phyloP scores from a whole-genome alignment of 345 rosid species.

The Melaleuca alternifolia region DNA sequence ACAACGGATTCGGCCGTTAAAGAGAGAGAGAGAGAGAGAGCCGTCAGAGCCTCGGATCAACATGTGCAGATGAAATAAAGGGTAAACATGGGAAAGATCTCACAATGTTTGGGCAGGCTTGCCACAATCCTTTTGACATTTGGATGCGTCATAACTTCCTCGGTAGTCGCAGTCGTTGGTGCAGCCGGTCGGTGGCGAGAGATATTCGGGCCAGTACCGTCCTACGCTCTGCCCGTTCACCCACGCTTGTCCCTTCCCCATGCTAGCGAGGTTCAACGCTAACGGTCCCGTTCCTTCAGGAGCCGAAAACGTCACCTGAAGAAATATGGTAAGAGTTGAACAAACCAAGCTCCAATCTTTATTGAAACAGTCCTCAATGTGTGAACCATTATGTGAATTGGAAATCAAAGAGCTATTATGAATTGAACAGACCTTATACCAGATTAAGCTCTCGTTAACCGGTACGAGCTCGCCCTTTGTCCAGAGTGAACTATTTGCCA shows the following conservation, averaged over 20 bases:
- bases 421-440: constrained; percentile 44
- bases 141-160: constrained; percentile 33
- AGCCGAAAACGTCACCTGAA: constrained; percentile 25
- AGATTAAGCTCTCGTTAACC: constrained; percentile 35
- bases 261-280: constrained; percentile 43
- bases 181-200: constrained; percentile 35
- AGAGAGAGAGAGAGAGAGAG: not conserved
- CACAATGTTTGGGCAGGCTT: constrained; percentile 56
- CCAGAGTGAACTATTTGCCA: constrained; percentile 48
- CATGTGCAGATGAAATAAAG: not conserved
- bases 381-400: not conserved
- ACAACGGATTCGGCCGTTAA: rapidly evolving
- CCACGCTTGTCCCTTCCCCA: constrained; percentile 75
- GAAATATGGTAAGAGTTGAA: not conserved
- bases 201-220: constrained; percentile 52
- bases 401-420: not conserved
- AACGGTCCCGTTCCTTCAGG: constrained; percentile 43
- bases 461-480: constrained; percentile 21
- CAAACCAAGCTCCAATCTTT: not conserved
- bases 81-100: not conserved
- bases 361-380: not conserved
- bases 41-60: not conserved
- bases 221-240: constrained; percentile 50
- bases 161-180: constrained; percentile 40
- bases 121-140: constrained; percentile 47